These are phyloP conservation scores for Candida stauntonica DNA, from an alignment of 805 yeast species.

Conservation along the genomic window DNA sequence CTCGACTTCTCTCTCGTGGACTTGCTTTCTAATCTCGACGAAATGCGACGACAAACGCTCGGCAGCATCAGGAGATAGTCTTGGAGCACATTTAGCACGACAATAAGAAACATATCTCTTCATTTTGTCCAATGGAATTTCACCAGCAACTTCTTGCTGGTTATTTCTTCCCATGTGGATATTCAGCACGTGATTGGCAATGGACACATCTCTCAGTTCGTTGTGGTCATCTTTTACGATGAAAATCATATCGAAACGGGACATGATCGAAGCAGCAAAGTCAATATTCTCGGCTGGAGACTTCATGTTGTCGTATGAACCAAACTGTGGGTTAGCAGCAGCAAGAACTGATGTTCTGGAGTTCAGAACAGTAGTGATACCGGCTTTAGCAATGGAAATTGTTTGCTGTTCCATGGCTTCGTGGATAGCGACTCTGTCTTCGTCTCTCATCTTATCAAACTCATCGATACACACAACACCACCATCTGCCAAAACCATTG, in stretches of 20 bases:
- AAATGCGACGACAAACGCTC: constrained; percentile 89
- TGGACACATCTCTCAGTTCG: constrained; percentile 75
- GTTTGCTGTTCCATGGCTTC: constrained; percentile 99
- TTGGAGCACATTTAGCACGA: constrained; percentile 87
- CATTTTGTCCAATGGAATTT: constrained; percentile 87
- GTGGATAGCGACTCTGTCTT: constrained; percentile 97
- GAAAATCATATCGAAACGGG: constrained; percentile 98
- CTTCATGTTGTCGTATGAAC: constrained; percentile 93
- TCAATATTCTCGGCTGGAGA: constrained; percentile 98
- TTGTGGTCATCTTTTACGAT: constrained; percentile 95
- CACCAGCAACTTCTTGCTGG: constrained; percentile 57
- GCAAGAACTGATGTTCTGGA: constrained; percentile 96
- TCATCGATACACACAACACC: constrained; percentile 99
- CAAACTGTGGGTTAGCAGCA: constrained; percentile 97
- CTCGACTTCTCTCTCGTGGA: constrained; percentile 74
- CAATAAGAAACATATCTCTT: constrained; percentile 89
- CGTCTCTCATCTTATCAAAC: constrained; percentile 98
- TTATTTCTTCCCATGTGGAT: constrained; percentile 80
- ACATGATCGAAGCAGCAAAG: constrained; percentile 92
- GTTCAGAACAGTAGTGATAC: constrained; percentile 93
- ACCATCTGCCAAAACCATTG: constrained; percentile 99
- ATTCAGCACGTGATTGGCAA: constrained; percentile 93
- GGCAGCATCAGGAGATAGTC: constrained; percentile 83
- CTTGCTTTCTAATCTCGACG: constrained; percentile 80
- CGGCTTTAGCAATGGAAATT: constrained; percentile 97